A percentile compares a stretch with the other conserved stretches of the same genome.
phyloP scores from a whole-genome alignment of 208 protist genomes.

The Wallacemonas sp. region DNA sequence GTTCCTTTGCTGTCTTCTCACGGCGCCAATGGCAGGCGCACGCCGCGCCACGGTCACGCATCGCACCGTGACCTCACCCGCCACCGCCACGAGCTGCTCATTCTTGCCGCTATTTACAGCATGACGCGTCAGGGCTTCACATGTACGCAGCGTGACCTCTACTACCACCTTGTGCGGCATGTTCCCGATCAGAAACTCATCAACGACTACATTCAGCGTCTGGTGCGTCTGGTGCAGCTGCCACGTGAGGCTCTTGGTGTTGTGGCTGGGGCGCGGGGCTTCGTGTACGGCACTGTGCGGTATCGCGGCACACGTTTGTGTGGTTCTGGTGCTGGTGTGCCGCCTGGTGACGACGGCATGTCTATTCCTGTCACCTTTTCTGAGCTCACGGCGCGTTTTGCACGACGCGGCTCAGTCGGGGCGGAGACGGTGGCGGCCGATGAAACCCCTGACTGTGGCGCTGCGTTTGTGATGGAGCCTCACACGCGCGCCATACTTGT shows the following conservation, averaged over 20 bases:
- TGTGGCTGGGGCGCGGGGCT: constrained; percentile 64
- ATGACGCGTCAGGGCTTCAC: constrained; percentile 44
- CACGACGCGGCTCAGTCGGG: no score
- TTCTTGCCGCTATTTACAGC: constrained; percentile 43
- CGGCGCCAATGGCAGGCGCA: neutral
- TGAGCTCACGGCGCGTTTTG: no score
- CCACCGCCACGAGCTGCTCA: constrained; percentile 36
- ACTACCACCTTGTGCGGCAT: constrained; percentile 72
- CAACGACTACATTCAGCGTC: constrained; percentile 46
- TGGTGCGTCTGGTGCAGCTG: constrained; percentile 41
- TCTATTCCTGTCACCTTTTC: constrained; percentile 27
- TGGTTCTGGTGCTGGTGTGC: neutral
- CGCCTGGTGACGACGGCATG: constrained; percentile 31
- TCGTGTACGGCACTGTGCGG: constrained; percentile 49
- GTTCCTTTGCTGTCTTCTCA: no score
- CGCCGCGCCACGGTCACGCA: neutral
- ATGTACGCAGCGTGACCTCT: constrained; percentile 79
- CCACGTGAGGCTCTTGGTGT: constrained; percentile 70
- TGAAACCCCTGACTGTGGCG: no score
- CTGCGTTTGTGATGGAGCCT: constrained; percentile 33
- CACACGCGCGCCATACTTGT: constrained; percentile 72
- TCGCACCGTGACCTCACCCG: neutral
- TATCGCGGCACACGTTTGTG: constrained; percentile 41
- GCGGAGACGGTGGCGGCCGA: neutral
- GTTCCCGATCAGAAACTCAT: constrained; percentile 53